Percentiles rank a stretch among this genome's conserved stretches.
Conservation (phyloP, 163 green algal genomes). For the Chlamydomonas reinhardtii region DNA sequence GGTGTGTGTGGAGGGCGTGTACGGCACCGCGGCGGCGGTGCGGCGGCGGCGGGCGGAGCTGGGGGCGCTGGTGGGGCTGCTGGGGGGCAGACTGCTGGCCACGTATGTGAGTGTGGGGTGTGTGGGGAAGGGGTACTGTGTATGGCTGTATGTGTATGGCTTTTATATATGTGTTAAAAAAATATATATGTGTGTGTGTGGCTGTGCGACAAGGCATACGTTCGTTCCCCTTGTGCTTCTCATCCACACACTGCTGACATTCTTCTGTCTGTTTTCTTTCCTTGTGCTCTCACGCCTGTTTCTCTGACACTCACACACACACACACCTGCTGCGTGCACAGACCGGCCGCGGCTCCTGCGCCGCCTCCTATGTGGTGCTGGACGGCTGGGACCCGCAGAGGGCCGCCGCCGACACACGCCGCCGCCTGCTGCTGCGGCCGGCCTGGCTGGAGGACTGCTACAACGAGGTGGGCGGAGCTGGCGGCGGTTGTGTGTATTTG, state of each 20-base stretch:
- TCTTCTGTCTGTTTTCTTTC: no score
- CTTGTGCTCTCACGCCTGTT: no score
- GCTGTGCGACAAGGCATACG: no score
- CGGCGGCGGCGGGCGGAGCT: not conserved
- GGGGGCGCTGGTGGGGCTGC: not conserved
- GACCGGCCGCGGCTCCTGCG: no score
- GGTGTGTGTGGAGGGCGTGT: conserved; percentile 15
- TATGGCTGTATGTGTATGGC: not conserved
- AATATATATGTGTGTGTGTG: no score
- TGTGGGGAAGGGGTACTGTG: not conserved
- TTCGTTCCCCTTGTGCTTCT: no score
- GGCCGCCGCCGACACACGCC: not conserved
- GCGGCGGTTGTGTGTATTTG: not conserved
- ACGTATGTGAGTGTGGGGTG: conserved; percentile 16
- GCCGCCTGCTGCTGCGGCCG: conserved; percentile 7
- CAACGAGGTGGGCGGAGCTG: not conserved
- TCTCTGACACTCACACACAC: no score
- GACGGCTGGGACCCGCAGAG: not conserved
- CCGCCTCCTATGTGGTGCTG: conserved; percentile 10
- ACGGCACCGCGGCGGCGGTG: not conserved
- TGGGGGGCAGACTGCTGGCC: not conserved
- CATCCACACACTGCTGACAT: no score
- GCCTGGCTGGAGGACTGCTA: conserved; percentile 20
- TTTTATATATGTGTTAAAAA: no score
- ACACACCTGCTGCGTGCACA: no score